Evolutionary conservation across 345 rosid genomes (phyloP), one percentile per base, ranked within the genome.

Genomic region (Hypericum androsaemum): DNA sequence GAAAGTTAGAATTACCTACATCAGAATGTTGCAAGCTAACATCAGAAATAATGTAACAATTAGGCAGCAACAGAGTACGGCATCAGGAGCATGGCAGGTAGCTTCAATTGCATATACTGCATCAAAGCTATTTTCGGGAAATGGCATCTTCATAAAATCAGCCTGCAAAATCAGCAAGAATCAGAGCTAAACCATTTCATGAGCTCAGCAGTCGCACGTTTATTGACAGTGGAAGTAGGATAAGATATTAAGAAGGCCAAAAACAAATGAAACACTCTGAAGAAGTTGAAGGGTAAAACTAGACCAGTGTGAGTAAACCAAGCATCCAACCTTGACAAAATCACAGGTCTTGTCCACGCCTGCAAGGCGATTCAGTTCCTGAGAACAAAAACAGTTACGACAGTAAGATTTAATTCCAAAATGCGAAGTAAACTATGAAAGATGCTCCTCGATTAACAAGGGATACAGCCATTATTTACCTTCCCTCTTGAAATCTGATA

Each of bases 41-140:
- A n/a, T n/a, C n/a, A n/a, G n/a, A n/a, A n/a, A n/a, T n/a, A n/a
- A n/a, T n/a, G n/a, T n/a, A n/a, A n/a, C n/a, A n/a, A n/a, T n/a
- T n/a, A n/a, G n/a, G n/a, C n/a, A n/a, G n/a, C n/a, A n/a, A n/a
- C n/a, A n/a, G n/a, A n/a, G n/a, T 86, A 94, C 97, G 14, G 89
- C 96, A 88, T 94, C 96, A 28, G 99, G 99, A 53, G 97, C 99
- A 51, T 94, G 97, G 77, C 99, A 88, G 22, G 97, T 94, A 60
- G 99, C 99, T 81, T 94, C 97, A 37, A 94, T 88, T 42, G 99
- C 99, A 77, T 86, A 94, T 6, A 82, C 78, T 37, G 97, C 99
- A 60, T 94, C 99, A 49, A 77, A 94, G 62, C 65, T 80, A 66
- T 77, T 79, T 39, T 86, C 99, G 51, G 96, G 82, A 66, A 94